Percentiles rank a stretch among this genome's conserved stretches.
Evolutionary conservation across 176 grass and related monocot species (phyloP).

Genomic region (Aechmea fasciata): DNA sequence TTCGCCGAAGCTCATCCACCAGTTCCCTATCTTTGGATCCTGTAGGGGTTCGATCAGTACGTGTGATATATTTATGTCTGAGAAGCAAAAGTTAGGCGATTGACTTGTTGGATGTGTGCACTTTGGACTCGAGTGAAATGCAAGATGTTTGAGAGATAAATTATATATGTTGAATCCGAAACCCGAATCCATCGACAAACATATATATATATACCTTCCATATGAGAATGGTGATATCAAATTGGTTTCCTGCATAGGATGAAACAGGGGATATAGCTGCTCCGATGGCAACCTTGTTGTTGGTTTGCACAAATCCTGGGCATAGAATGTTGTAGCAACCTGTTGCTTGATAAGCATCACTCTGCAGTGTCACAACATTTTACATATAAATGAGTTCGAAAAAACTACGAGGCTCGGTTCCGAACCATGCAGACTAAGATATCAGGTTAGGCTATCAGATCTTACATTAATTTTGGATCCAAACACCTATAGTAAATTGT

Average conservation of each 20-base stretch:
- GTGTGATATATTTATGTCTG: background rate
- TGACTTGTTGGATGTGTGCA: too few relatives aligned
- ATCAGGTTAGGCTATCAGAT: background rate
- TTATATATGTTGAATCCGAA: background rate
- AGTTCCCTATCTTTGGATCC: slow-evolving; percentile 90
- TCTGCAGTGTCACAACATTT: slow-evolving; percentile 28
- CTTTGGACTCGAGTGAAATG: too few relatives aligned
- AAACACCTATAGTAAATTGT: too few relatives aligned
- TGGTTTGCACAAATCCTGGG: slow-evolving; percentile 83
- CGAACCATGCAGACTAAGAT: too few relatives aligned
- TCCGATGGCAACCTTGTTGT: slow-evolving; percentile 71
- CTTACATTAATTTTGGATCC: background rate
- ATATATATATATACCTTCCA: slow-evolving; percentile 92
- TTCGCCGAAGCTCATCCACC: slow-evolving; percentile 88
- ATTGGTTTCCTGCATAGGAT: slow-evolving; percentile 39
- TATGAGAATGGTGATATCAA: slow-evolving; percentile 87
- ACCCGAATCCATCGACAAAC: background rate
- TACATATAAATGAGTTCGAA: background rate
- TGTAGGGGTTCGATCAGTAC: background rate
- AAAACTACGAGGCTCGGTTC: background rate
- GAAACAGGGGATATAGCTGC: slow-evolving; percentile 83
- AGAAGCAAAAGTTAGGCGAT: too few relatives aligned
- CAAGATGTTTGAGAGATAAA: background rate
- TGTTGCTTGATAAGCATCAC: slow-evolving; percentile 80
- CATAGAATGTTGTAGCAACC: slow-evolving; percentile 93